Evolutionary conservation across 192 early-diverging fungal species (phyloP).

Genomic region (Gamsiella multidivaricata): DNA sequence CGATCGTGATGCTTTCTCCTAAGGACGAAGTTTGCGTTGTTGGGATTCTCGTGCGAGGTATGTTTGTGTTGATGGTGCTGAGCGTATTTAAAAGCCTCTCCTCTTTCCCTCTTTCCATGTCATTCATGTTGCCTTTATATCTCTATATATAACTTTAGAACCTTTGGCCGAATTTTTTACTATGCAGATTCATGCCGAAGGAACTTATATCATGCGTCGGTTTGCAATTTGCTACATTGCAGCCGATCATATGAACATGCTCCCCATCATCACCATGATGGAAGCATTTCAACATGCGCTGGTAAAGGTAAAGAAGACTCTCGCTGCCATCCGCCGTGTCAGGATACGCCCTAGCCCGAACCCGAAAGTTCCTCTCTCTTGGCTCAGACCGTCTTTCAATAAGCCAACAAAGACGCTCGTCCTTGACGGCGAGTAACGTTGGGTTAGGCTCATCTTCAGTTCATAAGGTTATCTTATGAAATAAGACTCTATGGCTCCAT

Average conservation of each 20-base stretch:
- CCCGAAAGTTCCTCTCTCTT: conserved; percentile 25
- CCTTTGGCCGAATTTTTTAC: conserved; percentile 22
- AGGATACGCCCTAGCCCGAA: conserved; percentile 3
- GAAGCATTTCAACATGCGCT: conserved; percentile 19
- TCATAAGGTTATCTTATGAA: too few species aligned
- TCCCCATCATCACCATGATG: conserved; percentile 12
- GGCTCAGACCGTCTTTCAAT: conserved; percentile 18
- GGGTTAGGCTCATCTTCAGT: too few species aligned
- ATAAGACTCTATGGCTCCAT: too few species aligned
- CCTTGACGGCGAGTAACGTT: conserved; percentile 16
- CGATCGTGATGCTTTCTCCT: conserved; percentile 16
- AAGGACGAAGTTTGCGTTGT: conserved; percentile 18
- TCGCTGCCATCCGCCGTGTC: conserved; percentile 13
- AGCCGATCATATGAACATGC: conserved; percentile 9
- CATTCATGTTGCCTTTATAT: neutral
- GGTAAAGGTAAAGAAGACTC: conserved; percentile 3
- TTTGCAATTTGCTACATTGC: conserved; percentile 19
- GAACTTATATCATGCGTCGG: conserved; percentile 25
- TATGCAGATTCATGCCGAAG: conserved; percentile 15
- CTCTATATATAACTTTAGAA: neutral
- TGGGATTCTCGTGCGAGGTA: conserved; percentile 21
- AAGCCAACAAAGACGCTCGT: conserved; percentile 19
- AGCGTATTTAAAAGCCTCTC: neutral
- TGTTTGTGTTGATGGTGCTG: neutral
- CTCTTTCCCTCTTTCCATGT: neutral